Percentiles rank a stretch among this genome's conserved stretches.
Conservation (phyloP, 192 early-diverging fungal species). For the Powellomyces hirtus region DNA sequence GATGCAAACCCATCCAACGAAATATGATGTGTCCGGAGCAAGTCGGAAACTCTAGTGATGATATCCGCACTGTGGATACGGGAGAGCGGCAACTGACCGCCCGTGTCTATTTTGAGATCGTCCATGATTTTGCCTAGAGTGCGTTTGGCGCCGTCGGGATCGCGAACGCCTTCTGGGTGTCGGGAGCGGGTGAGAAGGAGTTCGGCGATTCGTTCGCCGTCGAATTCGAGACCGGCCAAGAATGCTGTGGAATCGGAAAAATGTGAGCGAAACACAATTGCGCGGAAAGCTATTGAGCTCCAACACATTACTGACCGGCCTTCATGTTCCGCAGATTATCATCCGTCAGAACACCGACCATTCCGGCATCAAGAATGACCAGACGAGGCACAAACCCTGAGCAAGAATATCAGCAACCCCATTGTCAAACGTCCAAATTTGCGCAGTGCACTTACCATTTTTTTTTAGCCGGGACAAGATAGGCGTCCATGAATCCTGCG, state of each 20-base stretch:
- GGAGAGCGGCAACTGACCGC: constrained; percentile 72
- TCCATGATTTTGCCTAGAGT: constrained; percentile 76
- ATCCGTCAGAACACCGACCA: constrained; percentile 71
- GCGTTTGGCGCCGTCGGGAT: constrained; percentile 74
- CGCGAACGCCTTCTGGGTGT: constrained; percentile 62
- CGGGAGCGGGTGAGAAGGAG: constrained; percentile 85
- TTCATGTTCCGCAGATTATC: constrained; percentile 78
- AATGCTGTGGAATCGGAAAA: constrained; percentile 59
- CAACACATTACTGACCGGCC: constrained; percentile 45
- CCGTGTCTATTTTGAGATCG: constrained; percentile 50
- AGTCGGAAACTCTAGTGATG: constrained; percentile 68
- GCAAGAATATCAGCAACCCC: too few species aligned
- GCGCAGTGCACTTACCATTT: too few species aligned
- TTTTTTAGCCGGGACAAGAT: background rate
- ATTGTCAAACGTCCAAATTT: too few species aligned
- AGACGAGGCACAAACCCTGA: constrained; percentile 75
- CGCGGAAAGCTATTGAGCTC: too few species aligned
- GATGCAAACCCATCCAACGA: constrained; percentile 90
- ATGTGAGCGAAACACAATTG: too few species aligned
- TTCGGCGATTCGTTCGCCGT: constrained; percentile 74
- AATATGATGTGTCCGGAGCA: constrained; percentile 85
- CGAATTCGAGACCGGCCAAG: constrained; percentile 77
- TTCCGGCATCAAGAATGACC: constrained; percentile 85
- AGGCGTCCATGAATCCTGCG: background rate
- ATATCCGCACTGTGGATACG: constrained; percentile 77